Percentiles rank a stretch among this genome's conserved stretches.
phyloP scores from a whole-genome alignment of 352 stramenopile species.

The Pythium plurisporium region DNA sequence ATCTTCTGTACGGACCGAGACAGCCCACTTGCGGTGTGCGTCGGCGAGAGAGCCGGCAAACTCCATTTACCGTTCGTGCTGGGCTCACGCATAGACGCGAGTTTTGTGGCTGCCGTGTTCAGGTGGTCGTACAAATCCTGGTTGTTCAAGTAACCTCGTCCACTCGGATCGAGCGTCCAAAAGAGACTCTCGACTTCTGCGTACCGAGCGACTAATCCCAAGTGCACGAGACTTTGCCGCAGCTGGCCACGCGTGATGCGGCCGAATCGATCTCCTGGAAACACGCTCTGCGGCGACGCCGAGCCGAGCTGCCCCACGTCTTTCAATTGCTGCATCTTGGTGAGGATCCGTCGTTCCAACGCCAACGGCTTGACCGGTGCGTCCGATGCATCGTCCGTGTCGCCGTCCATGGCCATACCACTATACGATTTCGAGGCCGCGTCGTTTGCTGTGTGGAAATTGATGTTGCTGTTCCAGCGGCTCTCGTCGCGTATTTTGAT shows the following conservation, averaged over 20 bases:
- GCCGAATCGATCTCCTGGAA: conserved; percentile 66
- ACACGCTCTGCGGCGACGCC: conserved; percentile 51
- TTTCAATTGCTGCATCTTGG: conserved; percentile 59
- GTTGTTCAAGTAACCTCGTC: conserved; percentile 48
- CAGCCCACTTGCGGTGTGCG: background rate
- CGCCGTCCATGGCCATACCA: background rate
- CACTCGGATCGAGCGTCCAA: conserved; percentile 65
- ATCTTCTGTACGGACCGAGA: conserved; percentile 67
- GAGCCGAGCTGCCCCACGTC: conserved; percentile 50
- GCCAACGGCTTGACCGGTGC: conserved; percentile 23
- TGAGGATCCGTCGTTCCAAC: conserved; percentile 52
- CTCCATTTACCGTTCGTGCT: conserved; percentile 11
- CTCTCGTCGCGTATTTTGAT: conserved; percentile 70
- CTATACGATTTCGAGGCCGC: background rate
- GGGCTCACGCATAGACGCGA: background rate
- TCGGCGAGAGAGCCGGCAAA: conserved; percentile 32
- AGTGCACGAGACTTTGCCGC: conserved; percentile 62
- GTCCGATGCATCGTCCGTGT: background rate
- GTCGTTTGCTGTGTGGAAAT: conserved; percentile 19
- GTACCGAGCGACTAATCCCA: conserved; percentile 57
- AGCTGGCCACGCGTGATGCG: conserved; percentile 69
- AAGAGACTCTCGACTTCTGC: conserved; percentile 70
- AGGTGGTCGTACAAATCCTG: conserved; percentile 70
- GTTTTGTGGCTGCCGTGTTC: conserved; percentile 18
- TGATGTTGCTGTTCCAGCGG: conserved; percentile 49